Conservation (phyloP, 495 filamentous ascomycete species). For the Haplographium delicatum region DNA sequence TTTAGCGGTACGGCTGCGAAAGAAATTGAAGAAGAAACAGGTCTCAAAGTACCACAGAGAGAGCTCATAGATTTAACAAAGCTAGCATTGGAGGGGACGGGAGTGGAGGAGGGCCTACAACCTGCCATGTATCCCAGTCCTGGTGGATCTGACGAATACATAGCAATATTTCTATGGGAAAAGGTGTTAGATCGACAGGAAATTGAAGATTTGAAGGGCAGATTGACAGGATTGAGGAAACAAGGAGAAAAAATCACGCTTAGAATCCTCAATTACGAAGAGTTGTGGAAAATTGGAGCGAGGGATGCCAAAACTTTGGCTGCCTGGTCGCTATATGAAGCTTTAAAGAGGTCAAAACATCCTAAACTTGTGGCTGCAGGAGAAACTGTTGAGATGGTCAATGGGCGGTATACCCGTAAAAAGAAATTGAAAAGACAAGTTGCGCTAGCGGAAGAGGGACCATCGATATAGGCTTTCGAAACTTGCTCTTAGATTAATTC, state of each 20-base stretch:
- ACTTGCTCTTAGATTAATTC: too few relatives aligned
- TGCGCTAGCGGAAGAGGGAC: too few relatives aligned
- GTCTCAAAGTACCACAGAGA: slow-evolving; percentile 36
- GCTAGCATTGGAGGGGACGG: slow-evolving; percentile 36
- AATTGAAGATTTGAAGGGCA: slow-evolving; percentile 60
- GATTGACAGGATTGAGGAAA: slow-evolving; percentile 68
- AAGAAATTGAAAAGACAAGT: too few relatives aligned
- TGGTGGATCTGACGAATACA: slow-evolving; percentile 80
- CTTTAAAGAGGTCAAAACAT: slow-evolving; percentile 62
- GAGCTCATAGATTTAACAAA: slow-evolving; percentile 67
- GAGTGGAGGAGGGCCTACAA: slow-evolving; percentile 37
- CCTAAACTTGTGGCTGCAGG: too few relatives aligned
- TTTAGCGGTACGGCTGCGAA: slow-evolving; percentile 73
- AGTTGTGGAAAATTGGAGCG: slow-evolving; percentile 70
- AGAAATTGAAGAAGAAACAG: slow-evolving; percentile 79
- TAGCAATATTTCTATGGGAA: slow-evolving; percentile 70
- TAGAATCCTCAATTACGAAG: slow-evolving; percentile 62
- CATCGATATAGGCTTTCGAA: too few relatives aligned
- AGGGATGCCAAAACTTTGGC: slow-evolving; percentile 76
- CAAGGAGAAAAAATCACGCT: slow-evolving; percentile 63
- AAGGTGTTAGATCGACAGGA: slow-evolving; percentile 57
- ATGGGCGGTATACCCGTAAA: too few relatives aligned
- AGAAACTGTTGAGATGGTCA: too few relatives aligned
- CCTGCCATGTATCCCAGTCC: slow-evolving; percentile 67
- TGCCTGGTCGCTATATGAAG: slow-evolving; percentile 72